Base-by-base conservation (phyloP, 2,329 filamentous ascomycete species). In the Coniochaeta hoffmannii region DNA sequence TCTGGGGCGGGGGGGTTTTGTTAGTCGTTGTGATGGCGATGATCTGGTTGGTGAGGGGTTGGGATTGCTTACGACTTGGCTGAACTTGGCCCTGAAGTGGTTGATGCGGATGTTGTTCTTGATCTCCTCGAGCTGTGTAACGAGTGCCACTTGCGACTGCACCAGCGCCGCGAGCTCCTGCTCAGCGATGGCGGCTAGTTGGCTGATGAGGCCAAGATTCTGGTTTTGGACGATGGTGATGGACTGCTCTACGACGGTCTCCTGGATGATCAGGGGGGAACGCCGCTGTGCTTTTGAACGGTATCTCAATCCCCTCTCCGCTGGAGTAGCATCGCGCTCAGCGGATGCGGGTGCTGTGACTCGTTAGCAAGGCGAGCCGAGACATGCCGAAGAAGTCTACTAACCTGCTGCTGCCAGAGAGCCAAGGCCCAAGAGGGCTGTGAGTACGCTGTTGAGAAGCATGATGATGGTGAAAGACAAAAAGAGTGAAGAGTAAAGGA, bases 51-150 rank as follows among this genome's bases (percentile, higher is more conserved):
- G 9, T 11, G 50, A 24, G 14, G 11, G 28, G 10, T 15, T 32
- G n/a, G 38, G 53, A 24, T 54, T 6, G 64, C 69, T 61, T 59
- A 72, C 69, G 4, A 70, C 70, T 61, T 70, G 66, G 9, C 61
- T 58, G 55, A 71, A 72, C 17, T 67, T 66, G 9, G 67, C 62
- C 58, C 66, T 66, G 62, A 74, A 72, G 57, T 69, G 68, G 60
- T 73, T 74, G 46, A 72, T 55, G 10, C 71, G 68, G 58, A 73
- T 73, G 59, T 72, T 73, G 57, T 73, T 69, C 67, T 73, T 73
- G 63, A 74, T 69, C 22, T 65, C 67, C 58, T 73, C 66, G 38
- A 73, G 63, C 57, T 72, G 68, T 8, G 66, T 67, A 35, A 68
- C 60, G 17, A 73, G 62, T 10, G 68, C 67, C 22, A 73, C 56